These are phyloP conservation scores for Xylaria sp. DNA, from an alignment of 2,329 filamentous ascomycete genomes.

Conservation along the genomic window DNA sequence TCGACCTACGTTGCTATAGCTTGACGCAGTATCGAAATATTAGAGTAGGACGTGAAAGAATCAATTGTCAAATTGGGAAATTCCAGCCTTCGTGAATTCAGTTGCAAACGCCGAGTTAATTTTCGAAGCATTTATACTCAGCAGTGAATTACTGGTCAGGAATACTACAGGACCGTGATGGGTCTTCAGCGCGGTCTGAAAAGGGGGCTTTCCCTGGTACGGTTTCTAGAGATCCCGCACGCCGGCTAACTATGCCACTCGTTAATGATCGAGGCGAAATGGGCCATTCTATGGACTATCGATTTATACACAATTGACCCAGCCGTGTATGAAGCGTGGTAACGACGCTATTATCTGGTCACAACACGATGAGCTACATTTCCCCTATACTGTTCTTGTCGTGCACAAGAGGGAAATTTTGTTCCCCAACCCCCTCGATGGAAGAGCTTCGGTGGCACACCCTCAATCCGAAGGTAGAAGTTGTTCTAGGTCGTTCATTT, in stretches of 20 bases:
- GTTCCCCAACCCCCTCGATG: neutral
- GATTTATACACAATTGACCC: neutral
- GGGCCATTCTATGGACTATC: slow-evolving; percentile 9
- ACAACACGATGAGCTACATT: slow-evolving; percentile 6
- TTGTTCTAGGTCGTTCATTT: slow-evolving; percentile 40
- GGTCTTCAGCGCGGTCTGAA: neutral
- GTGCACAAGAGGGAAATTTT: neutral
- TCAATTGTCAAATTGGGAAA: slow-evolving; percentile 10
- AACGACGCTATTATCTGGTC: neutral
- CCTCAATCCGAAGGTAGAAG: slow-evolving; percentile 41
- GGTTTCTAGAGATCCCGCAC: neutral
- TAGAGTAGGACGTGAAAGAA: slow-evolving; percentile 10
- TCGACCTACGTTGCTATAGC: slow-evolving; percentile 18
- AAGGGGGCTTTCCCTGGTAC: neutral
- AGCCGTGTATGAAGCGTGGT: slow-evolving; percentile 18
- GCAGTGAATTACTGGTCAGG: slow-evolving; percentile 1
- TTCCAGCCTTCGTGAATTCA: slow-evolving; percentile 4
- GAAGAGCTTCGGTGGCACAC: slow-evolving; percentile 20
- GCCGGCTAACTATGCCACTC: neutral
- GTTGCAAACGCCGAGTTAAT: slow-evolving; percentile 15
- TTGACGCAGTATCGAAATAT: neutral
- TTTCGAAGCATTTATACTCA: neutral
- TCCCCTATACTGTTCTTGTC: neutral
- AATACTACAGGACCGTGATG: slow-evolving; percentile 8
- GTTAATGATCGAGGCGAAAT: slow-evolving; percentile 29